Base-by-base conservation (phyloP, 129 eudicot species). In the Flaveria sonorensis region DNA sequence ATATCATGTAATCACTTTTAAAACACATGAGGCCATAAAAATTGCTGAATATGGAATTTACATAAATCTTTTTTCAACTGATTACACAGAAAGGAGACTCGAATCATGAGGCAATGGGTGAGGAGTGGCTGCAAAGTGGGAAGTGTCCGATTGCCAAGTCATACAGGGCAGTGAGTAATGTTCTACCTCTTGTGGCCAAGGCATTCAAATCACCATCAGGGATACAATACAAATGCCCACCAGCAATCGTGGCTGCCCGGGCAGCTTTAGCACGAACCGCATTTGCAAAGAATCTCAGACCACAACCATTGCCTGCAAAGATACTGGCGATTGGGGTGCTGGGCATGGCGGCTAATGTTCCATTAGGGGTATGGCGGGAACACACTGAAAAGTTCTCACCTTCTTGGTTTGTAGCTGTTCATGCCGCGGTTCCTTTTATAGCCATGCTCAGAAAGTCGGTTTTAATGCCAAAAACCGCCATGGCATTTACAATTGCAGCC, bases 341-440 rank as follows among this genome's bases (percentile, higher is more conserved):
- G 52, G 99, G 99, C 69, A 89, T 94, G 99, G 97, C 99, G 1
- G 93, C 83, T 6, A 94, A 94, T 57, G 77, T 94, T 28, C 99
- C 99, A 11, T 67, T 94, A 72, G 99, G 99, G 7, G 70, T 86
- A 46, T 94, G 99, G 99, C 88, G 99, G 43, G 99, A 94, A 79
- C 99, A 94, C 79, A 94, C 99, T 0, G 75, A 87, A 70, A 94
- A 94, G 70, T 94, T 94, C 77, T 91, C 99, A 10, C 97, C 96
- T 19, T 83, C 96, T 36, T 94, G 99, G 99, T 94, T 94, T 72
- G 89, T 77, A 32, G 97, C 99, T 1, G 99, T 94, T 46, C 99
- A 94, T 85, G 99, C 99, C 7, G 99, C 99, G 1, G 97, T 94
- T 26, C 99, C 99, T 23, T 94, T 94, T 81, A 89, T 94, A 79